Evolutionary conservation across 169 alveolate species (phyloP), one percentile per base, ranked within the genome.

Genomic region (Plasmodium fragile): DNA sequence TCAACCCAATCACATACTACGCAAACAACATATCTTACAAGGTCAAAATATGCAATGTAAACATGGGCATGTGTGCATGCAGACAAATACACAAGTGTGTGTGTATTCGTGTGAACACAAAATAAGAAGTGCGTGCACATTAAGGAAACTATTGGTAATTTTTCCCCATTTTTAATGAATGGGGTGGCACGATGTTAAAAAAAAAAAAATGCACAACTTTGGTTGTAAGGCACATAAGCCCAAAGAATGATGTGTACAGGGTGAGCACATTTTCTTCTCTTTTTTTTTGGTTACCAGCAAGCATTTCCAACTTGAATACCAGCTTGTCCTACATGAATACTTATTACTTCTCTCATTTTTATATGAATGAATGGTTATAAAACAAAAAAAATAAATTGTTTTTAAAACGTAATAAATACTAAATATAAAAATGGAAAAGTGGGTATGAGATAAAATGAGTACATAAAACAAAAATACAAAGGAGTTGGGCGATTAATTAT

Each of bases 281-380:
- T 28, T 30, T 28, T 71, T 69, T 85, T 85, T 80, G 71, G 45
- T 82, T 89, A 89, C 94, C 94, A 89, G 94, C 94, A 89, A 34
- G 94, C 94, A 95, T 98, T 98, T 83, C 99, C 99, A 52, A 99
- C 98, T 96, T 99, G 99, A 87, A 99, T 98, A 90, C 99, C 99
- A 77, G 99, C 99, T 96, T 99, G 99, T 81, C 99, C 99, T 90
- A 99, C 99, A 97, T 99, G 99, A 87, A 99, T 98, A 94, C 99
- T 98, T 92, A 99, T 98, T 82, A 98, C 94, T 89, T 89, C 94
- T 89, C 94, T 89, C 94, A 89, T 89, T 89, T 89, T 89, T 87
- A 78, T 41, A 77, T 89, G 65, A 18, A 28, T 79, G 71, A 55
- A n/a, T 43, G 11, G 45, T 59, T 78, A 89, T 72, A 80, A 89